These are phyloP conservation scores for Candida namnaoensis DNA, from an alignment of 805 yeast species.

Conservation along the genomic window DNA sequence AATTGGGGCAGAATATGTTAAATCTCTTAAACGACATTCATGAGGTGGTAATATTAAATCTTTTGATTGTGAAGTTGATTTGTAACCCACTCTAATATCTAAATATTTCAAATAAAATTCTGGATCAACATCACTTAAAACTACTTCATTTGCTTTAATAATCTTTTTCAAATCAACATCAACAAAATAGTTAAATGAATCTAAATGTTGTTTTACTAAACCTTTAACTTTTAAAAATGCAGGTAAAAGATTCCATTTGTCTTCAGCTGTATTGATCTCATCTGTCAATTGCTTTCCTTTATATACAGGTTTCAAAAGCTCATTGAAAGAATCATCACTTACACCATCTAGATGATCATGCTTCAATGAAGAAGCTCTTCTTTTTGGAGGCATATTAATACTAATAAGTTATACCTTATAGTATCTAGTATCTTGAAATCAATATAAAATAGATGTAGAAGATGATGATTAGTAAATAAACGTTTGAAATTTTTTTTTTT, in stretches of 20 bases:
- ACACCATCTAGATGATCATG: constrained; percentile 13
- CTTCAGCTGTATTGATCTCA: constrained; percentile 84
- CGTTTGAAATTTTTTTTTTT: no score
- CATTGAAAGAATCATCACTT: constrained; percentile 60
- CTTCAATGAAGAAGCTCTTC: constrained; percentile 11
- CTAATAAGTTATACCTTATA: no score
- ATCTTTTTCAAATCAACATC: constrained; percentile 90
- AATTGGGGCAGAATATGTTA: constrained; percentile 92
- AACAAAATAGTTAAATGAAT: constrained; percentile 95
- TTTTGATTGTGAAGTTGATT: constrained; percentile 41
- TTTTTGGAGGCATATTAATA: constrained; percentile 12
- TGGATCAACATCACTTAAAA: constrained; percentile 93
- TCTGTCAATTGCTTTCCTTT: constrained; percentile 85
- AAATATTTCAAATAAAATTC: constrained; percentile 89
- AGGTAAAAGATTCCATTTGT: constrained; percentile 94
- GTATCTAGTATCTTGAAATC: no score
- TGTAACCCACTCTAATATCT: constrained; percentile 87
- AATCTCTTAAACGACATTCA: constrained; percentile 89
- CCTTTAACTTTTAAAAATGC: constrained; percentile 96
- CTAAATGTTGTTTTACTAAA: constrained; percentile 92
- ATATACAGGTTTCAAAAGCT: constrained; percentile 70
- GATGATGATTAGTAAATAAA: no score
- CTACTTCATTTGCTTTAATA: constrained; percentile 81
- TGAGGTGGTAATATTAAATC: constrained; percentile 80
- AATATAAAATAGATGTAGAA: neutral